Evolutionary conservation across 352 stramenopile species (phyloP).

Genomic region (Phytophthora palmivora): DNA sequence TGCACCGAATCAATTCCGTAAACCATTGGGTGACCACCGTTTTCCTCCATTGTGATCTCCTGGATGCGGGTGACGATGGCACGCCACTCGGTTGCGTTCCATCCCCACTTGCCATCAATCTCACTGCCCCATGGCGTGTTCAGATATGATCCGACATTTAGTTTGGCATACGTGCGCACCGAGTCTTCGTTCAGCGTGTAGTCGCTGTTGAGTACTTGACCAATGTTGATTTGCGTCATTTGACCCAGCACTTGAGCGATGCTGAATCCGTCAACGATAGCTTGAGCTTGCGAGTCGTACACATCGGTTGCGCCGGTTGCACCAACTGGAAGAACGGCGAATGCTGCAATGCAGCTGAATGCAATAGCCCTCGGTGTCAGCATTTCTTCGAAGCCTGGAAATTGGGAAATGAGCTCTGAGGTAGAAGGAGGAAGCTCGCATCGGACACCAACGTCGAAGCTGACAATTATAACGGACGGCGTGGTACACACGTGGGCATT

Average conservation of each 20-base stretch:
- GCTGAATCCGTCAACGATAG: slow-evolving; percentile 34
- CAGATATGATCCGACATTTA: slow-evolving; percentile 87
- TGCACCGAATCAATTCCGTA: slow-evolving; percentile 91
- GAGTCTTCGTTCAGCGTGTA: slow-evolving; percentile 27
- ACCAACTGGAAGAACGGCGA: slow-evolving; percentile 7
- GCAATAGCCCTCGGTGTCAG: no score
- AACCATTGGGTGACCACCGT: slow-evolving; percentile 65
- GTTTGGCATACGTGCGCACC: slow-evolving; percentile 54
- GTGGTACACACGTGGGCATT: no score
- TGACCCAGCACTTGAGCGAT: slow-evolving; percentile 72
- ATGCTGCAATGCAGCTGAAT: slow-evolving; percentile 10
- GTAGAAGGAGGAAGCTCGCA: no score
- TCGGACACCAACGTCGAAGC: no score
- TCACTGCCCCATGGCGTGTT: slow-evolving; percentile 70
- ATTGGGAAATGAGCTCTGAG: no score
- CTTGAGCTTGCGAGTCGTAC: slow-evolving; percentile 22
- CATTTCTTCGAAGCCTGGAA: no score
- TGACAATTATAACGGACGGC: no score
- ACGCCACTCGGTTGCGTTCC: slow-evolving; percentile 58
- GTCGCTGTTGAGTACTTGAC: slow-evolving; percentile 57
- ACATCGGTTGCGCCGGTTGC: slow-evolving; percentile 6
- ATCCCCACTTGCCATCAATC: no score
- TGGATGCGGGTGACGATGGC: slow-evolving; percentile 71
- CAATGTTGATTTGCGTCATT: slow-evolving; percentile 91
- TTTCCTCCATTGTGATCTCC: slow-evolving; percentile 67